A percentile compares a stretch with the other conserved stretches of the same genome.
phyloP scores from a whole-genome alignment of 148 eudicot species.

The Amaranthus hypochondriacus region DNA sequence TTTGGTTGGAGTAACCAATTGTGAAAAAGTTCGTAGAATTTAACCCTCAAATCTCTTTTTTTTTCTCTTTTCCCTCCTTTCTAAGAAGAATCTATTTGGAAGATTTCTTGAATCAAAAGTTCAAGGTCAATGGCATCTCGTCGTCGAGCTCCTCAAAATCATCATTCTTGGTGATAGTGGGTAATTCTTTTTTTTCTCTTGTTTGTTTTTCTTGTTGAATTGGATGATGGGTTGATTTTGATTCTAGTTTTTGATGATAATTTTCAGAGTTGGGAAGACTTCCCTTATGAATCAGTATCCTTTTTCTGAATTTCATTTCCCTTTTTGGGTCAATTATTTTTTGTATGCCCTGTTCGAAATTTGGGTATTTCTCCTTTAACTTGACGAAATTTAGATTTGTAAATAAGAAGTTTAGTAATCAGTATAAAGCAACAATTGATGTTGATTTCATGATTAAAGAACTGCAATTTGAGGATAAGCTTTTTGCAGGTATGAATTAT shows the following conservation, averaged over 20 bases:
- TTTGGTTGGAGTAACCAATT: no score
- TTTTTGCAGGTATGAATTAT: constrained; percentile 44
- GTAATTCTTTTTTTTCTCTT: constrained; percentile 21
- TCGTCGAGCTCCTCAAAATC: constrained; percentile 60
- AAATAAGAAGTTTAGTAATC: constrained; percentile 58
- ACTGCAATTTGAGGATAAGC: constrained; percentile 54
- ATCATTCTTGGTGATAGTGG: constrained; percentile 65
- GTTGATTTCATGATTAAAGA: constrained; percentile 65
- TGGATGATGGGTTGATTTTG: constrained; percentile 6
- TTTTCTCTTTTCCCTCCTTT: background rate
- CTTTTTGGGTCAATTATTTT: background rate
- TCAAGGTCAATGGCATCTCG: constrained; percentile 50
- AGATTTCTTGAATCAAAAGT: background rate
- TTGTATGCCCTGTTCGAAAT: background rate
- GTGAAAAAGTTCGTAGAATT: no score
- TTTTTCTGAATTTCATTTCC: constrained; percentile 4
- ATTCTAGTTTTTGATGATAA: constrained; percentile 4
- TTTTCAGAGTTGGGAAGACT: constrained; percentile 62
- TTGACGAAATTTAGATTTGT: constrained; percentile 40
- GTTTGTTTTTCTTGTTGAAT: background rate
- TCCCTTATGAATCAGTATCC: constrained; percentile 74
- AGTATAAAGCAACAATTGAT: constrained; percentile 60
- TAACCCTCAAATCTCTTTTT: constrained; percentile 3
- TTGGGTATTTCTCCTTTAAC: constrained; percentile 18
- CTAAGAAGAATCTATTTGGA: background rate